Conservation (phyloP, 306 rosid genomes). For the Begonia loranthoides region DNA sequence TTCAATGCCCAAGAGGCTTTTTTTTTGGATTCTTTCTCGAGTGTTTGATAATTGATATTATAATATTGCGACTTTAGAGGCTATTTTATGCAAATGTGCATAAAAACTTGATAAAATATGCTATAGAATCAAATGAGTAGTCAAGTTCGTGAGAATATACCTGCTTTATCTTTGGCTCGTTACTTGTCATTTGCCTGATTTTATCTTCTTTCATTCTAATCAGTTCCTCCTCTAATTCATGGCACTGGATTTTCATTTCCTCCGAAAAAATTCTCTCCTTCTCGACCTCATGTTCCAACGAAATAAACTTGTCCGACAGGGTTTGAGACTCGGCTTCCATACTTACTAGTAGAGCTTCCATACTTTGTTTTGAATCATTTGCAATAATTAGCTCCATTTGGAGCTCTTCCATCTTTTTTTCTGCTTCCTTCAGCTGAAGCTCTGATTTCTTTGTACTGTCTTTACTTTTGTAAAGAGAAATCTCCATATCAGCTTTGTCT, state of each 20-base stretch:
- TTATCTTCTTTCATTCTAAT: conserved; percentile 38
- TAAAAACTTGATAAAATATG: too few relatives aligned
- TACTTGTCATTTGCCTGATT: conserved; percentile 24
- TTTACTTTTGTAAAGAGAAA: conserved; percentile 35
- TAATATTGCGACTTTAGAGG: too few relatives aligned
- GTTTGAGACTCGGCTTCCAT: conserved; percentile 49
- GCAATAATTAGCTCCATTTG: conserved; percentile 39
- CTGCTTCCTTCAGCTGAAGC: conserved; percentile 41
- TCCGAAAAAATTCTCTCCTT: conserved; percentile 40
- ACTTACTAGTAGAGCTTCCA: conserved; percentile 49
- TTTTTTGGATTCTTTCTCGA: too few relatives aligned
- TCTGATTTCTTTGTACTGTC: conserved; percentile 41
- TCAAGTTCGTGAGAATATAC: conserved; percentile 20
- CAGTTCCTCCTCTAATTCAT: conserved; percentile 44
- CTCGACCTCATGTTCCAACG: conserved; percentile 43
- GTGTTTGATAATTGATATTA: too few relatives aligned
- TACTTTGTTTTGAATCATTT: conserved; percentile 36
- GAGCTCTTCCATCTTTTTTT: conserved; percentile 42
- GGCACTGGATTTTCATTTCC: conserved; percentile 35
- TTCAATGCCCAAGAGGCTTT: too few relatives aligned
- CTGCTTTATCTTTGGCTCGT: conserved; percentile 68
- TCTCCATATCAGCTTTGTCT: conserved; percentile 52
- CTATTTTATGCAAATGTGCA: too few relatives aligned
- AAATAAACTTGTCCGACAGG: conserved; percentile 36
- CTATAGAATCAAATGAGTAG: too few relatives aligned